Evolutionary conservation across 495 filamentous ascomycete genomes (phyloP).

Genomic region (Sordaria brevicollis): DNA sequence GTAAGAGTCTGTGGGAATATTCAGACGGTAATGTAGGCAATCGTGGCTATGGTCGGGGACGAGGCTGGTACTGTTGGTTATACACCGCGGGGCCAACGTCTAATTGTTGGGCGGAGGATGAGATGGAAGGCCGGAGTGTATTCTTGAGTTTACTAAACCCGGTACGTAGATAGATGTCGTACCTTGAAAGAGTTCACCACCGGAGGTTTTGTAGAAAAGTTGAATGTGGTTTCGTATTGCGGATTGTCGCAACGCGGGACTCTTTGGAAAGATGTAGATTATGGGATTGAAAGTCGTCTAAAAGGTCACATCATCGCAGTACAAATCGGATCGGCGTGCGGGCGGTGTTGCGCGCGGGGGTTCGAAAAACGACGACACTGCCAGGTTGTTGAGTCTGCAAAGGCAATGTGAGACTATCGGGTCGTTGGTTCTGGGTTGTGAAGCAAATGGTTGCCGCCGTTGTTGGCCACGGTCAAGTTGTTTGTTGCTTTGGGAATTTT

Average conservation of each 20-base stretch:
- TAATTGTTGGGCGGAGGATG: background rate
- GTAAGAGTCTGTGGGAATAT: background rate
- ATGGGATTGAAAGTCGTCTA: slow-evolving; percentile 3
- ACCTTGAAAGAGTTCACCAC: background rate
- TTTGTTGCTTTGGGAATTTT: background rate
- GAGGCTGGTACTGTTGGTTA: background rate
- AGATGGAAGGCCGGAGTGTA: background rate
- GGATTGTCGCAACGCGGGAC: background rate
- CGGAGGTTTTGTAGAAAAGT: background rate
- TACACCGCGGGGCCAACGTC: background rate
- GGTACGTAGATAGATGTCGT: background rate
- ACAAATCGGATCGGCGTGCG: background rate
- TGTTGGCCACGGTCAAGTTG: background rate
- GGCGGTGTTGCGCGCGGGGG: background rate
- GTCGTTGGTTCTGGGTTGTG: background rate
- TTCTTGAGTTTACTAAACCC: background rate
- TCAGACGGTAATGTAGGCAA: background rate
- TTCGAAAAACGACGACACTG: background rate
- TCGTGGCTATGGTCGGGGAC: background rate
- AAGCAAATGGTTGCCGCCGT: background rate
- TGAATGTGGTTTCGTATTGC: background rate
- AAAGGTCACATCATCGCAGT: slow-evolving; percentile 26
- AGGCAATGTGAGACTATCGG: background rate
- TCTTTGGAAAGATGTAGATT: background rate
- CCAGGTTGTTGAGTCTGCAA: background rate